Conservation (phyloP, 805 yeast species). For the Metschnikowia lochheadii region DNA sequence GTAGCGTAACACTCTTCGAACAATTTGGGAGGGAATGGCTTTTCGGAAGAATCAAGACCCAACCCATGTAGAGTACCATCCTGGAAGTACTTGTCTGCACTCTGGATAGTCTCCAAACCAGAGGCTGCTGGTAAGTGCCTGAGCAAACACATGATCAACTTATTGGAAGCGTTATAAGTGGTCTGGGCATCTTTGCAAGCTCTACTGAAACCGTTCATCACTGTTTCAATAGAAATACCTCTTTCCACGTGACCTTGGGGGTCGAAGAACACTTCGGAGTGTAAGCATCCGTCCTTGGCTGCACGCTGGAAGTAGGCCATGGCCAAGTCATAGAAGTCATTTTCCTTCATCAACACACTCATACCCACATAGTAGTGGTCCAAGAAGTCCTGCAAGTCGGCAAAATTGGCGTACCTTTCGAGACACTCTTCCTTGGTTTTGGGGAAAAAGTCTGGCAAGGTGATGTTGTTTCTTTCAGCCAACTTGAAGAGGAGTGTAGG, state of each 20-base stretch:
- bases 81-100: slow-evolving; percentile 48
- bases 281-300: slow-evolving; percentile 54
- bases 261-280: slow-evolving; percentile 77
- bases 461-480: slow-evolving; percentile 60
- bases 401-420: slow-evolving; percentile 56
- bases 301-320: slow-evolving; percentile 66
- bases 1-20: slow-evolving; percentile 59
- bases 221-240: slow-evolving; percentile 54
- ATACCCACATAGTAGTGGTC: slow-evolving; percentile 79
- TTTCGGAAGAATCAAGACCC: slow-evolving; percentile 81
- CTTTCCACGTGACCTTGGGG: slow-evolving; percentile 81
- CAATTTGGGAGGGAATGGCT: slow-evolving; percentile 69
- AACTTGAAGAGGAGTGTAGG: slow-evolving; percentile 69
- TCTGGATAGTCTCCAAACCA: slow-evolving; percentile 54
- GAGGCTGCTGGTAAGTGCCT: slow-evolving; percentile 66
- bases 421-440: slow-evolving; percentile 48
- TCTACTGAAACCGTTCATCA: slow-evolving; percentile 60
- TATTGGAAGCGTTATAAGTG: slow-evolving; percentile 61
- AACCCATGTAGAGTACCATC: slow-evolving; percentile 66
- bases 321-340: slow-evolving; percentile 77
- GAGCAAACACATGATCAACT: slow-evolving; percentile 75
- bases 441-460: slow-evolving; percentile 63
- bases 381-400: slow-evolving; percentile 72
- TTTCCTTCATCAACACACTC: slow-evolving; percentile 63
- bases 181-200: slow-evolving; percentile 62